Base-by-base conservation (phyloP, 1,139 yeast species). In the Suhomyces bribrorum region DNA sequence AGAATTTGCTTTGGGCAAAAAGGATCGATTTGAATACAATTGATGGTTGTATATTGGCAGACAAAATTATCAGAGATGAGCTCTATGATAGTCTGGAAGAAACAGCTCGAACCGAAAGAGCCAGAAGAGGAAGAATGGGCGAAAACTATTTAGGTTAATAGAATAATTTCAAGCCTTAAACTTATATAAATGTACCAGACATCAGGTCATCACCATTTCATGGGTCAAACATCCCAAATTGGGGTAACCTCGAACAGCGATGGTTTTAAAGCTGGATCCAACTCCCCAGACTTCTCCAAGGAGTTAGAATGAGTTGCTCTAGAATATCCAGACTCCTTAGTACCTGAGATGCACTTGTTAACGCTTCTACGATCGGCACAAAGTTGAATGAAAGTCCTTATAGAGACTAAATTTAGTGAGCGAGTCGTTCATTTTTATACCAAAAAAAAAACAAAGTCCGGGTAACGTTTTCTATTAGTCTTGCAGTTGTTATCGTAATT, bases 1-100 rank as follows among this genome's bases (percentile, higher is more conserved):
- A 77, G 45, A 68, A 70, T 32, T 60, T 77, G 24, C 68, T 57
- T n/a, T 81, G 86, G 85, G 83, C 83, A 0, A 56, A 56, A 36
- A 43, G 45, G 41, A 61, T 72, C 32, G 68, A 72, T 45, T 50
- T 69, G 36, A 53, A 49, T 17, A 51, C 57, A 2, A 34, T 29
- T 7, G 56, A 52, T 11, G 76, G 76, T 5, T 57, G 65, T 34
- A 49, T 48, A 27, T 52, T 69, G 40, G 64, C 65, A 1, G 48
- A 50, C 18, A 59, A 62, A 32, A 65, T 72, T 9, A 53, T 70
- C 14, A 55, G 61, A 22, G 65, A 64, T 46, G 59, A 62, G 31
- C 50, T 69, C 28, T 47, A 59, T 14, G 61, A 62, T 33, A 59
- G 55, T 4, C 51, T 53, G 33, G 73, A 71, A 34, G 62, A 63